phyloP scores from a whole-genome alignment of 2,329 filamentous ascomycete genomes.

The Atkinsonella texensis region DNA sequence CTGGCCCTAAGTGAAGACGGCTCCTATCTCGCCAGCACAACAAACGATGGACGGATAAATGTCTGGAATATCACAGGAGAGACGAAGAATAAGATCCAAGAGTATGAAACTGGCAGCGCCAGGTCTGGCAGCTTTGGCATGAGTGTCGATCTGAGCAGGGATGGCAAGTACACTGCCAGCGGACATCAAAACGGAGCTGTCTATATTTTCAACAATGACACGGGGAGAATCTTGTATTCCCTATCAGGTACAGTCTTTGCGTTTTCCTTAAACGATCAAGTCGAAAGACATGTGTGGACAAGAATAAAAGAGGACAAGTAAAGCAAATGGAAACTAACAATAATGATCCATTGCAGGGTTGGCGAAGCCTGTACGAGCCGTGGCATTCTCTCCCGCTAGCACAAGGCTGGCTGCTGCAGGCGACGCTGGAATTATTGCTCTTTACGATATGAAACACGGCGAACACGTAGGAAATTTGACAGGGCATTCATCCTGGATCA shows the following conservation, averaged over 20 bases:
- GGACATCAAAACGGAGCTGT: slow-evolving; percentile 87
- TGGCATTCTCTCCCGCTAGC: slow-evolving; percentile 78
- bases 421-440: slow-evolving; percentile 74
- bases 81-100: slow-evolving; percentile 52
- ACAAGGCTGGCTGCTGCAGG: slow-evolving; percentile 81
- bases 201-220: slow-evolving; percentile 92
- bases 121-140: slow-evolving; percentile 79
- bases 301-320: background rate
- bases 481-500: slow-evolving; percentile 77
- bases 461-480: slow-evolving; percentile 81
- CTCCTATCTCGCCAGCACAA: slow-evolving; percentile 73
- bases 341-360: slow-evolving; percentile 42
- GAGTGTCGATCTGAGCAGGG: slow-evolving; percentile 66
- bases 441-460: slow-evolving; percentile 86
- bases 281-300: background rate
- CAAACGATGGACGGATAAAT: slow-evolving; percentile 76
- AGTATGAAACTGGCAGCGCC: slow-evolving; percentile 67
- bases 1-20: slow-evolving; percentile 77
- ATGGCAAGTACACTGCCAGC: slow-evolving; percentile 79
- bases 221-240: slow-evolving; percentile 73
- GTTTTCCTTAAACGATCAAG: background rate
- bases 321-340: slow-evolving; percentile 1
- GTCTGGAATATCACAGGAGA: slow-evolving; percentile 64
- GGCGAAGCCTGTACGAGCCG: slow-evolving; percentile 71
- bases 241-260: slow-evolving; percentile 48